Base-by-base conservation (phyloP, 129 eudicot species). In the Silybum marianum region DNA sequence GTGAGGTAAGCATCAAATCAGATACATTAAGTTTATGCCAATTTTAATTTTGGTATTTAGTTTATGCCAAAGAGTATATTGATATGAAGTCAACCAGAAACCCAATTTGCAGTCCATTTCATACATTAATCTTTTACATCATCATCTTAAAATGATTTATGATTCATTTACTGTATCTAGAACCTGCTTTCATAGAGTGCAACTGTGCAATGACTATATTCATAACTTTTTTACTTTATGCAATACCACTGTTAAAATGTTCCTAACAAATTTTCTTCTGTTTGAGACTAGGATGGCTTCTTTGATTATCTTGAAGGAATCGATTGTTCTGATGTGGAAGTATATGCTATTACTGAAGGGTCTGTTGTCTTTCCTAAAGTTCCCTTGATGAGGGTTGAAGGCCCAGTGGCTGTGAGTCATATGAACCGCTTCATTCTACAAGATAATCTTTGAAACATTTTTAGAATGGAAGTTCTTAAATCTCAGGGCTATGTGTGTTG, bases 321-420 rank as follows among this genome's bases (percentile, higher is more conserved):
- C 24, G 98, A 95, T 81, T 92, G 97, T 73, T 92, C 98, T 10
- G 97, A 95, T 77, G 87, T 95, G 86, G 97, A 92, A 87, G 91
- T 95, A 13, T 86, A 95, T 80, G 90, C 98, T 30, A 85, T 95
- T 75, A 62, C 94, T 23, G 98, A 95, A 84, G 98, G 98, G 24
- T 88, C 90, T 7, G 92, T 92, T 73, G 98, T 95, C 54, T 95
- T 95, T 76, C 98, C 98, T 14, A 92, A 90, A 87, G 89, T 95
- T 11, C 97, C 97, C 58, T 86, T 95, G 86, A 86, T 95, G 93
- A 89, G 97, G 87, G 86, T 95, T 84, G 98, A 92, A 89, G 98
- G 98, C 26, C 97, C 98, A 38, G 92, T 92, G 32, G 93, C 96
- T 42, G 98, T 95, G 82, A 90, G 98, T 92, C 71, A 73, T 63